Conservation (phyloP, 2,329 filamentous ascomycete species). For the Furcasterigmium furcatum region DNA sequence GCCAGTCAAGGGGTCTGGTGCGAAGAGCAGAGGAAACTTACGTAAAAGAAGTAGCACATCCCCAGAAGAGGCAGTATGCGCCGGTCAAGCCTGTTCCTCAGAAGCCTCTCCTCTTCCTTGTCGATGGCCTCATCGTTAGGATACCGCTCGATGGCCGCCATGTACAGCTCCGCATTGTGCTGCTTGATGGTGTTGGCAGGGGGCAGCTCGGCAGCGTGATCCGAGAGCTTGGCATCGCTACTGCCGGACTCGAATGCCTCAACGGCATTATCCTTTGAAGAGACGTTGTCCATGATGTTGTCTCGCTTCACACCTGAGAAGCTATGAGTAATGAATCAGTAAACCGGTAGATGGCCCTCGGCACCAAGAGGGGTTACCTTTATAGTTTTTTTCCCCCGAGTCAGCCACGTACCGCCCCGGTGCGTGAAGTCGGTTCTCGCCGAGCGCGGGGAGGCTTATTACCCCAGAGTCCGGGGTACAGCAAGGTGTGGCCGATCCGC, state of each 20-base stretch:
- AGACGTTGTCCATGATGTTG: background rate
- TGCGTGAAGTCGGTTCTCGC: background rate
- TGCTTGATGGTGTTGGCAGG: background rate
- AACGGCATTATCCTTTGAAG: background rate
- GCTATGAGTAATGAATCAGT: background rate
- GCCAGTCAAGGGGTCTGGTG: background rate
- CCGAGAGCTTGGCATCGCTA: background rate
- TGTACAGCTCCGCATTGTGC: slow-evolving; percentile 19
- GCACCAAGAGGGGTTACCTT: background rate
- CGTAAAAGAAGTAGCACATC: slow-evolving; percentile 37
- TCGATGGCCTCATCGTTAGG: slow-evolving; percentile 33
- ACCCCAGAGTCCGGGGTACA: too few species aligned
- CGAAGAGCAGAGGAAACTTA: background rate
- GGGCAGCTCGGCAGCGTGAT: background rate
- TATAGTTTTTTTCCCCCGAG: background rate
- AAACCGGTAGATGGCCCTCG: background rate
- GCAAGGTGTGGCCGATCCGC: too few species aligned
- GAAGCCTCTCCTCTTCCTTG: slow-evolving; percentile 22
- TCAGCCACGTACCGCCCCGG: background rate
- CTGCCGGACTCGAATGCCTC: background rate
- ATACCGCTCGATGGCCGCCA: slow-evolving; percentile 29
- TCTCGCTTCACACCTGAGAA: background rate
- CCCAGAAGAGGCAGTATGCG: slow-evolving; percentile 32
- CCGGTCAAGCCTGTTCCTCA: slow-evolving; percentile 32
- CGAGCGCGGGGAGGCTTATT: too few species aligned